Conservation (phyloP, 495 filamentous ascomycete species). For the Parmelia sp. region DNA sequence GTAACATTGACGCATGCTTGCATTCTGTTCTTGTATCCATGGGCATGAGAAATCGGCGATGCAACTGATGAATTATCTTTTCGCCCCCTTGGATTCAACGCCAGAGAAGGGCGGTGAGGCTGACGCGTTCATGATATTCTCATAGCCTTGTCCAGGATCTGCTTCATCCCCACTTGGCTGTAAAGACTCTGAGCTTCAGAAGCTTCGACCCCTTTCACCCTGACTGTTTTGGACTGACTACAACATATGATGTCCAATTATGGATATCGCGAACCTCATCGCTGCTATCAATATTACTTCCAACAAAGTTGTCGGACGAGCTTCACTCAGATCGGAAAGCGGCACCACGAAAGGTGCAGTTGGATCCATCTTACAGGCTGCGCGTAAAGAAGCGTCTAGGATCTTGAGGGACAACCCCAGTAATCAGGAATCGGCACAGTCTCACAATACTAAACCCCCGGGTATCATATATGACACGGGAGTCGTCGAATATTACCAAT, state of each 20-base stretch:
- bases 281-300: neutral
- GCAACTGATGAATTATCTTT: neutral
- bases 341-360: neutral
- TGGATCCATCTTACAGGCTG: neutral
- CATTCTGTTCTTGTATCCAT: too few relatives aligned
- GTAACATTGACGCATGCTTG: too few relatives aligned
- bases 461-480: neutral
- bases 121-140: neutral
- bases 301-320: neutral
- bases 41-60: too few relatives aligned
- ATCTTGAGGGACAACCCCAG: neutral
- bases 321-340: neutral
- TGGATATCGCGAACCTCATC: neutral
- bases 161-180: neutral
- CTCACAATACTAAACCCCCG: neutral
- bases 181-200: neutral
- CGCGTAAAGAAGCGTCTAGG: neutral
- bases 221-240: neutral
- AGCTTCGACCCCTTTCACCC: neutral
- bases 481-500: too few relatives aligned
- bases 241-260: neutral
- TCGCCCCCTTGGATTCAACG: neutral
- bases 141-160: neutral
- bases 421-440: neutral
- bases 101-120: too few relatives aligned